Conservation (phyloP, 2,329 filamentous ascomycete genomes). For the Chaetomium globosum region DNA sequence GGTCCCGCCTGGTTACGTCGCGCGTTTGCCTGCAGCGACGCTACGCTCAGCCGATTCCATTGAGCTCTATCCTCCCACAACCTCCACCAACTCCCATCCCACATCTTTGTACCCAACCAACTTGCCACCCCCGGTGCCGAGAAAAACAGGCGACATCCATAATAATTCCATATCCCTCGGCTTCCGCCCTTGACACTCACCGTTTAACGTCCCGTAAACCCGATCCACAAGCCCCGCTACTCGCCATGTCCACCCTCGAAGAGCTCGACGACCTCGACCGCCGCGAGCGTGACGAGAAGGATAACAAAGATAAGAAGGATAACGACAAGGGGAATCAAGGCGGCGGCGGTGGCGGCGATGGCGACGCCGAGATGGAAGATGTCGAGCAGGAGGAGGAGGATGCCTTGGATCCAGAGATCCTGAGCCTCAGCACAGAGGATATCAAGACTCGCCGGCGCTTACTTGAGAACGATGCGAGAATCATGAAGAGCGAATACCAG, state of each 20-base stretch:
- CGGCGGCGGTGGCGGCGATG: conserved; percentile 69
- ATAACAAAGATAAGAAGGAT: conserved; percentile 41
- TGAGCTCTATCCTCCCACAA: conserved; percentile 33
- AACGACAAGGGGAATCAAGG: conserved; percentile 60
- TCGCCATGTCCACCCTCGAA: conserved; percentile 82
- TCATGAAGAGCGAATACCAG: conserved; percentile 97
- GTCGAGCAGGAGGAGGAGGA: conserved; percentile 74
- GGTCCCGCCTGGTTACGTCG: conserved; percentile 38
- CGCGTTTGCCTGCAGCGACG: conserved; percentile 38
- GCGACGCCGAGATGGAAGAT: conserved; percentile 91
- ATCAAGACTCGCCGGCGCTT: conserved; percentile 88
- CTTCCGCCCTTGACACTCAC: background rate
- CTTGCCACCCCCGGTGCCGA: background rate
- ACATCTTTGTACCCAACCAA: conserved; percentile 20
- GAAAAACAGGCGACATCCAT: background rate
- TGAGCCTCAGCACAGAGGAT: conserved; percentile 90
- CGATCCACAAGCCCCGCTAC: conserved; percentile 14
- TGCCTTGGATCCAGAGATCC: conserved; percentile 88
- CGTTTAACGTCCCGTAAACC: conserved; percentile 1
- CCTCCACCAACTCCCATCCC: conserved; percentile 27
- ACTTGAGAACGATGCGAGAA: conserved; percentile 94
- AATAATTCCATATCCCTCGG: background rate
- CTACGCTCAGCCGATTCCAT: conserved; percentile 30
- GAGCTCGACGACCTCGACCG: conserved; percentile 88
- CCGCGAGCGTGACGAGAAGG: conserved; percentile 67